These are phyloP conservation scores for Calonectria fujianensis DNA, from an alignment of 2,329 filamentous ascomycete species.

Conservation along the genomic window DNA sequence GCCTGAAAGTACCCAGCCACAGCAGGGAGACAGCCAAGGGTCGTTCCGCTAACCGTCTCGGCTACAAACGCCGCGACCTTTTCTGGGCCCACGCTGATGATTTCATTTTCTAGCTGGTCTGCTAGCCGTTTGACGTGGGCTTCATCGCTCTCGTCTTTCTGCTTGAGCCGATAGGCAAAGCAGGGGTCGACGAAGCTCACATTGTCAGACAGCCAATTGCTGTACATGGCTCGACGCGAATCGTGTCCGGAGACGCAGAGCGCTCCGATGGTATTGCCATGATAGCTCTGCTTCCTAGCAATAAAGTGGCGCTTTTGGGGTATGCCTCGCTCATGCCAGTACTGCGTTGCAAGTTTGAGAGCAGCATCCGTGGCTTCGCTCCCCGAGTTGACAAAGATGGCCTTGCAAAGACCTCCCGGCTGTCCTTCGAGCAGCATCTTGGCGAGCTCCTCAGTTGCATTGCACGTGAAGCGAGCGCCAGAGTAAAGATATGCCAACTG, in stretches of 20 bases:
- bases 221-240: slow-evolving; percentile 38
- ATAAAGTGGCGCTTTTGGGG: slow-evolving; percentile 64
- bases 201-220: slow-evolving; percentile 40
- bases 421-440: slow-evolving; percentile 49
- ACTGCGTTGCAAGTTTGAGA: slow-evolving; percentile 69
- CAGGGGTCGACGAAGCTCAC: slow-evolving; percentile 37
- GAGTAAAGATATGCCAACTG: slow-evolving; percentile 43
- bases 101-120: slow-evolving; percentile 31
- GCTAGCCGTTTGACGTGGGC: slow-evolving; percentile 24
- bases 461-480: slow-evolving; percentile 43
- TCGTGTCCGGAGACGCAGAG: slow-evolving; percentile 61
- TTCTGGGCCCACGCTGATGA: slow-evolving; percentile 32
- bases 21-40: slow-evolving; percentile 79
- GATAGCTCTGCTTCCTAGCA: slow-evolving; percentile 66
- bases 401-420: slow-evolving; percentile 50
- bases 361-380: slow-evolving; percentile 66
- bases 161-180: slow-evolving; percentile 32
- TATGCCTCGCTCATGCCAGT: slow-evolving; percentile 64
- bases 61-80: slow-evolving; percentile 39
- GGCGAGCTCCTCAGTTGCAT: slow-evolving; percentile 56
- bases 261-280: slow-evolving; percentile 70
- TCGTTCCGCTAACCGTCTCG: slow-evolving; percentile 39
- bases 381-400: slow-evolving; percentile 51
- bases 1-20: slow-evolving; percentile 81
- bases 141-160: background rate